Conservation (phyloP, 208 protist genomes). For the Trypanosoma boissoni region DNA sequence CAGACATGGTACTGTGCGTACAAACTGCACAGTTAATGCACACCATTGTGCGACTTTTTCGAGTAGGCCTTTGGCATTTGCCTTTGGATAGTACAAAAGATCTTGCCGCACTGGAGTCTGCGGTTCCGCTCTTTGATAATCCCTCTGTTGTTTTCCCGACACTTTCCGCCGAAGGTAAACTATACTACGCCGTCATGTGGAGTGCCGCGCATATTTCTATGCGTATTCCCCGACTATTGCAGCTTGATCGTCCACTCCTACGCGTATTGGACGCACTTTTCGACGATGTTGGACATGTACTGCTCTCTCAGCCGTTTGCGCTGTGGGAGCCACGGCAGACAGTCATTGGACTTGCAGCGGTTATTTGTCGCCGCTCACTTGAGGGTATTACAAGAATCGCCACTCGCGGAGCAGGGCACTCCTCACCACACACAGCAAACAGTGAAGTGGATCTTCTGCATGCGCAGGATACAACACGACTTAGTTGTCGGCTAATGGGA, state of each 20-base stretch:
- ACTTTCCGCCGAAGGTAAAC: conserved; percentile 29
- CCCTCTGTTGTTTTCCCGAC: conserved; percentile 26
- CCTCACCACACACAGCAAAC: conserved; percentile 25
- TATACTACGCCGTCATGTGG: conserved; percentile 51
- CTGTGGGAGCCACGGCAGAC: conserved; percentile 52
- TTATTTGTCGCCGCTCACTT: conserved; percentile 22
- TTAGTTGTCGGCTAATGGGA: conserved; percentile 33
- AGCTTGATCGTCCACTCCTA: conserved; percentile 29
- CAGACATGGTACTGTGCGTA: conserved; percentile 27
- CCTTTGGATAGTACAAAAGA: conserved; percentile 24
- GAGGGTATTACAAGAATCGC: conserved; percentile 31
- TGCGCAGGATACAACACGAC: conserved; percentile 27
- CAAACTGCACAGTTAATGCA: conserved; percentile 66
- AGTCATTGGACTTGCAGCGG: conserved; percentile 28
- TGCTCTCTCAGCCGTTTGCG: conserved; percentile 39
- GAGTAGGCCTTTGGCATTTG: conserved; percentile 47
- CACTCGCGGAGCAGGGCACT: conserved; percentile 24
- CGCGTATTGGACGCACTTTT: conserved; percentile 28
- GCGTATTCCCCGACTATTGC: conserved; percentile 12
- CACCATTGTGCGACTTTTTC: conserved; percentile 50
- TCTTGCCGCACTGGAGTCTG: too few relatives aligned
- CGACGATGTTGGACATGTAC: conserved; percentile 42
- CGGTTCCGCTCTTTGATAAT: conserved; percentile 22
- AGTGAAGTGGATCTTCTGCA: conserved; percentile 27
- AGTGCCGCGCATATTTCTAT: conserved; percentile 14